Conservation (phyloP, 1,139 yeast genomes). For the Schizosaccharomyces versatilis region DNA sequence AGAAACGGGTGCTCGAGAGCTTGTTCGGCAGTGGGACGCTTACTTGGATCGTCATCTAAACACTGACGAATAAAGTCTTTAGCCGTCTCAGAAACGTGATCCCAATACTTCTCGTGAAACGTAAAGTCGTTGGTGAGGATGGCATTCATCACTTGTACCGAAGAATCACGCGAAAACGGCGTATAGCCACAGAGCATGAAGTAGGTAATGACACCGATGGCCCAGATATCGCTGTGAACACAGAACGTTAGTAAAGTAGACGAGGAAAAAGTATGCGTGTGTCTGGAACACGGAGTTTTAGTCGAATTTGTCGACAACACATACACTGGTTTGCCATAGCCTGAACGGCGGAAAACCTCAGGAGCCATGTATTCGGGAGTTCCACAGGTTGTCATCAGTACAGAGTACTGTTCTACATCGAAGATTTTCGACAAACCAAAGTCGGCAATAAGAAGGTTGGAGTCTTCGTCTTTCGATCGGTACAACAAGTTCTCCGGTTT, state of each 20-base stretch:
- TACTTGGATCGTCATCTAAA: slow-evolving; percentile 26
- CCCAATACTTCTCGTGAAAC: slow-evolving; percentile 41
- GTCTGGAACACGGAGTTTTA: not conserved
- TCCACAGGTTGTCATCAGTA: slow-evolving; percentile 33
- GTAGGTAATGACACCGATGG: slow-evolving; percentile 50
- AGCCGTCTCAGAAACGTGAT: slow-evolving; percentile 28
- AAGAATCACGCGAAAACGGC: slow-evolving; percentile 60
- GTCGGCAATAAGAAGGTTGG: slow-evolving; percentile 43
- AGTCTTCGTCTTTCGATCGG: slow-evolving; percentile 22
- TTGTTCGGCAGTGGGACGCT: slow-evolving; percentile 29
- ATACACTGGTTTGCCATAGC: slow-evolving; percentile 33
- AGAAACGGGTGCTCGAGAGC: slow-evolving; percentile 32
- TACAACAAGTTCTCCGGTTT: slow-evolving; percentile 80
- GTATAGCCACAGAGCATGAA: slow-evolving; percentile 55
- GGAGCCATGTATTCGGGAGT: slow-evolving; percentile 64
- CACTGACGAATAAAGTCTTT: slow-evolving; percentile 39
- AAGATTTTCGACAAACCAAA: slow-evolving; percentile 40
- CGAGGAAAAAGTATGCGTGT: too few species aligned
- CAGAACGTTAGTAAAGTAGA: not conserved
- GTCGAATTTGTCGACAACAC: not conserved
- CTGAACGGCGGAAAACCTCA: slow-evolving; percentile 31
- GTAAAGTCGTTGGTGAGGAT: slow-evolving; percentile 34
- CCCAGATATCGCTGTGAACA: slow-evolving; percentile 37
- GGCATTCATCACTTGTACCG: slow-evolving; percentile 45
- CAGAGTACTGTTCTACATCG: slow-evolving; percentile 22